These are phyloP conservation scores for Setaria viridis DNA, from an alignment of 202 grass and related monocot genomes.

Conservation along the genomic window DNA sequence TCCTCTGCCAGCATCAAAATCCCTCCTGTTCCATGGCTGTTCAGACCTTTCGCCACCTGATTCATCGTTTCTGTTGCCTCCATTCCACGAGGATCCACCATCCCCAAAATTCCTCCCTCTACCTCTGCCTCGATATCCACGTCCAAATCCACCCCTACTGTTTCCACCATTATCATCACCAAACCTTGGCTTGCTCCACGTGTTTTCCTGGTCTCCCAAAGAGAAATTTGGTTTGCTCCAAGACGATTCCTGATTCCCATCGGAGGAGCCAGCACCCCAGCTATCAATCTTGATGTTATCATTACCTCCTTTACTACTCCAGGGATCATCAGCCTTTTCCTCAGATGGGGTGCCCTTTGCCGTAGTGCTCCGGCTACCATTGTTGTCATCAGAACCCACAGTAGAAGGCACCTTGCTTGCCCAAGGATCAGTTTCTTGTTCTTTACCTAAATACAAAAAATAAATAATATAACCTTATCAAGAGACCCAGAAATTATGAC, in stretches of 20 bases:
- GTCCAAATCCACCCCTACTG: constrained; percentile 52
- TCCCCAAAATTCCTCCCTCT: constrained; percentile 58
- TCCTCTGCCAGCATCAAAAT: constrained; percentile 63
- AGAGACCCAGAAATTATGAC: constrained; percentile 16
- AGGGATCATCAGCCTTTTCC: constrained; percentile 48
- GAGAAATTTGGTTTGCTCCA: constrained; percentile 56
- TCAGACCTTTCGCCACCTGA: constrained; percentile 51
- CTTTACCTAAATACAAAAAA: constrained; percentile 45
- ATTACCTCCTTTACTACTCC: constrained; percentile 53
- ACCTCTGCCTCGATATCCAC: constrained; percentile 59
- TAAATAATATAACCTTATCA: constrained; percentile 22
- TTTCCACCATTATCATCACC: constrained; percentile 57
- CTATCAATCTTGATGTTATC: constrained; percentile 48
- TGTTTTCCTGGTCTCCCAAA: constrained; percentile 57
- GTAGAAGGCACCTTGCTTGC: constrained; percentile 48
- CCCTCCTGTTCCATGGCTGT: constrained; percentile 54
- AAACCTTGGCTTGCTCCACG: constrained; percentile 64
- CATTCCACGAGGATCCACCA: constrained; percentile 57
- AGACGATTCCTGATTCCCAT: constrained; percentile 46
- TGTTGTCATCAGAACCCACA: constrained; percentile 11
- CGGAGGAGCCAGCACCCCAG: constrained; percentile 49
- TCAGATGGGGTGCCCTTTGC: constrained; percentile 37
- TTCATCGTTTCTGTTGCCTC: constrained; percentile 54
- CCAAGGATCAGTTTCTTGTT: constrained; percentile 68
- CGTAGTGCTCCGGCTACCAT: constrained; percentile 36